Percentiles rank a stretch among this genome's conserved stretches.
Evolutionary conservation across 1,284 basidiomycete genomes (phyloP).

Genomic region (Naganishia sp.): DNA sequence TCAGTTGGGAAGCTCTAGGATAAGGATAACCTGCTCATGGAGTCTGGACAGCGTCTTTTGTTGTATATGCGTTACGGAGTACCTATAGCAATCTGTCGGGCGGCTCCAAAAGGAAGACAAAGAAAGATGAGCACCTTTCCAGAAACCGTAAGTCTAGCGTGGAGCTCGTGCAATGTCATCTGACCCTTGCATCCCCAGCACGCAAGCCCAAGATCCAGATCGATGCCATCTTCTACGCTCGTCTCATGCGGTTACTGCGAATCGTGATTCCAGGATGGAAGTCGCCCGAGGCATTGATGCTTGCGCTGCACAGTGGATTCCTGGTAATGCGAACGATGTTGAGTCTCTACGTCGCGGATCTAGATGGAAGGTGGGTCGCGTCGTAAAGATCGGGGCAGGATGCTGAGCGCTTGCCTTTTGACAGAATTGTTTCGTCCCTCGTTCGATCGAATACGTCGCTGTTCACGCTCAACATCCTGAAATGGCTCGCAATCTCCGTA

Average conservation of each 20-base stretch:
- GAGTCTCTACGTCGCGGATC: constrained; percentile 89
- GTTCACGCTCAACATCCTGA: constrained; percentile 81
- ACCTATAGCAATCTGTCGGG: constrained; percentile 27
- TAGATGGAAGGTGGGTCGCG: constrained; percentile 80
- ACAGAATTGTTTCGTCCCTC: constrained; percentile 87
- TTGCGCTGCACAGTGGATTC: constrained; percentile 83
- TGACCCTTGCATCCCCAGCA: not conserved
- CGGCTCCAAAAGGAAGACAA: not conserved
- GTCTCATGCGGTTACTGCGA: constrained; percentile 72
- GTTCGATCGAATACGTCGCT: constrained; percentile 80
- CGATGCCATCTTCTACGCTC: constrained; percentile 84
- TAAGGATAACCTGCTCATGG: not conserved
- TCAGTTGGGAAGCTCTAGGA: not conserved
- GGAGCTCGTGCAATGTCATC: not conserved
- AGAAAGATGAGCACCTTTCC: not conserved
- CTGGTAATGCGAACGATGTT: constrained; percentile 86
- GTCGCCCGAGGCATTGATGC: constrained; percentile 81
- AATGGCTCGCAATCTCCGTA: constrained; percentile 91
- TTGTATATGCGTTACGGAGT: constrained; percentile 20
- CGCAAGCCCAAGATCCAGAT: constrained; percentile 53
- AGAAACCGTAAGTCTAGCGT: not conserved
- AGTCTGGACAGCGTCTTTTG: constrained; percentile 8
- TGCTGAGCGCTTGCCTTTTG: not conserved
- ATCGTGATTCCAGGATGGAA: constrained; percentile 86
- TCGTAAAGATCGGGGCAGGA: not conserved